Evolutionary conservation across 2,329 filamentous ascomycete genomes (phyloP), one percentile per base, ranked within the genome.

Genomic region (Penicillium olsonii): DNA sequence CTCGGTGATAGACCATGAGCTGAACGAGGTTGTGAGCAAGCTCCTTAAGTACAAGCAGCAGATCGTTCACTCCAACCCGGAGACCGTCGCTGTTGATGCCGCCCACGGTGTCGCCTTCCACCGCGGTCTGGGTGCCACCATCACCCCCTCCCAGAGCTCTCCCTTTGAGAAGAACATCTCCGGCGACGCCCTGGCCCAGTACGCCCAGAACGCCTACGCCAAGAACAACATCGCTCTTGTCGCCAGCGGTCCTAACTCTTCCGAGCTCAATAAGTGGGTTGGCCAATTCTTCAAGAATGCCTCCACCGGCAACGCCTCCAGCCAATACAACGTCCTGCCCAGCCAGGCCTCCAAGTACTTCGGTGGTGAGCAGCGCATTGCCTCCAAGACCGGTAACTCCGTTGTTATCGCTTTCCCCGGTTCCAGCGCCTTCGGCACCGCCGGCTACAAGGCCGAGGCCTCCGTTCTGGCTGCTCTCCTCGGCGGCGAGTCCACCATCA

Each of bases 391-490:
- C 58, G 87, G 89, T 61, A 96, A 95, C 77, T 82, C 91, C 37
- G 72, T 96, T 63, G 88, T 96, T 61, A 84, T 99, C 68, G 94
- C 85, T 56, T 97, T 99, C 87, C 88, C 91, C 50, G 92, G 92
- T 53, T 91, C 90, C 56, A 88, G 90, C 75, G 85, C 87, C 31
- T 83, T 83, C 65, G 85, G 84, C 33, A 71, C 78, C 62, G 79
- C 80, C 57, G 84, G 84, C 65, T 90, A 89, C 80, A 95, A 96
- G 80, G 89, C 94, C 48, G 92, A 96, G 76, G 83, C 90, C 57
- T 83, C 87, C 56, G 91, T 99, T 56, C 85, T 99, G 48, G 84
- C 88, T 50, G 85, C 91, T 57, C 85, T 99, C 17, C 87, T 99
- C 44, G 94, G 94, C 68, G 94, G 92, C 54, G 78, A 95, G 74